These are phyloP conservation scores for Micractinium conductrix DNA, from an alignment of 139 green algal species.

Conservation along the genomic window DNA sequence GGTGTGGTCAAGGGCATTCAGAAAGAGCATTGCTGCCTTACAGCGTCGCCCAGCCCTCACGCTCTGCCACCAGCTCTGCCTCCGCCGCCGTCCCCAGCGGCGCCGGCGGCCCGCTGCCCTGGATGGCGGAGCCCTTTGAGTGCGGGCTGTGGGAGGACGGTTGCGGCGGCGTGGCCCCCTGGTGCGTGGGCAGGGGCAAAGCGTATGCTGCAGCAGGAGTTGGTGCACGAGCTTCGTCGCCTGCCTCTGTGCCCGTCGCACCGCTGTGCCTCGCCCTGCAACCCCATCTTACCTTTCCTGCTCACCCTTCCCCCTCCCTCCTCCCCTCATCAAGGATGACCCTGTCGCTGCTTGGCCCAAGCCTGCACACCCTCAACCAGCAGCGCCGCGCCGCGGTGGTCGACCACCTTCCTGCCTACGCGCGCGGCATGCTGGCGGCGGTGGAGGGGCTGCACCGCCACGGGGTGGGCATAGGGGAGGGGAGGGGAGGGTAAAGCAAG, in stretches of 20 bases:
- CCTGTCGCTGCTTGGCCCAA: conserved; percentile 45
- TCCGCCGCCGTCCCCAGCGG: not conserved
- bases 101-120: conserved; percentile 1
- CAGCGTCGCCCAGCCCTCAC: too few relatives aligned
- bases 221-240: not conserved
- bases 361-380: conserved; percentile 12
- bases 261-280: not conserved
- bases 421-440: conserved; percentile 40
- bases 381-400: not conserved
- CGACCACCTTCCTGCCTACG: conserved; percentile 6
- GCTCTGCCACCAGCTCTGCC: not conserved
- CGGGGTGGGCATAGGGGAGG: not conserved
- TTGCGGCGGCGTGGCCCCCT: conserved; percentile 20
- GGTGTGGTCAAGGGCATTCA: too few relatives aligned
- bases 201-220: not conserved
- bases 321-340: conserved; percentile 31
- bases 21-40: too few relatives aligned
- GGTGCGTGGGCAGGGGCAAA: conserved; percentile 5
- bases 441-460: conserved; percentile 47
- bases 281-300: not conserved
- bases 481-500: not conserved
- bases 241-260: not conserved
- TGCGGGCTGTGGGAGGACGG: not conserved
- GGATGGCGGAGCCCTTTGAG: conserved; percentile 19
- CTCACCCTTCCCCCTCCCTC: not conserved